phyloP scores from a whole-genome alignment of 2,329 filamentous ascomycete genomes.

The Penicillium sp. region DNA sequence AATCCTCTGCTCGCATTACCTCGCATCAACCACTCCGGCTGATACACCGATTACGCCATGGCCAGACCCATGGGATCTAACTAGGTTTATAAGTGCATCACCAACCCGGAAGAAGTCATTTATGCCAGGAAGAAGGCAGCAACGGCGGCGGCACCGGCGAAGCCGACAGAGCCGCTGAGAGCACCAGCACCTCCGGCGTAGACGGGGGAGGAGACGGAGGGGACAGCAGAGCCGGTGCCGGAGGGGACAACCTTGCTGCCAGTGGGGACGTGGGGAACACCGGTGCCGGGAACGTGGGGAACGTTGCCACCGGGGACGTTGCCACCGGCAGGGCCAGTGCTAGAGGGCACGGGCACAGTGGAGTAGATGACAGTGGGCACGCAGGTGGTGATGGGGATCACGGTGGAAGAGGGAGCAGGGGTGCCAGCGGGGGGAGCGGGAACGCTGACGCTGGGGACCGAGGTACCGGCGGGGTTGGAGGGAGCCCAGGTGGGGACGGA shows the following conservation, averaged over 20 bases:
- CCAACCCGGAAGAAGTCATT: conserved; percentile 20
- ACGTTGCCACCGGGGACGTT: conserved; percentile 4
- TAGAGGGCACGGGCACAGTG: conserved; percentile 23
- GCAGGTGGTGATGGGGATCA: conserved; percentile 31
- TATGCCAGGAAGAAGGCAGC: conserved; percentile 36
- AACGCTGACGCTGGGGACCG: conserved; percentile 17
- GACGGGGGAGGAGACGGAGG: conserved; percentile 18
- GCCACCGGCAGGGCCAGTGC: conserved; percentile 15
- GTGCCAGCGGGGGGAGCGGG: conserved; percentile 16
- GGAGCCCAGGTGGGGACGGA: conserved; percentile 15
- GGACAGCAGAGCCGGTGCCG: conserved; percentile 4
- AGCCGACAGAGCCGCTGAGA: conserved; percentile 29
- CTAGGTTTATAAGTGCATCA: conserved; percentile 14
- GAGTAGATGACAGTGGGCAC: conserved; percentile 31
- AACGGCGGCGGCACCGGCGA: conserved; percentile 31
- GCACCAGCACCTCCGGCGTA: conserved; percentile 30
- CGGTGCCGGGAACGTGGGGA: conserved; percentile 19
- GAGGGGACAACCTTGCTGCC: conserved; percentile 12
- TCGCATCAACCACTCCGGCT: conserved; percentile 9
- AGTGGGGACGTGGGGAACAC: conserved; percentile 21
- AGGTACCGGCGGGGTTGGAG: conserved; percentile 13
- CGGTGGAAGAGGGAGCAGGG: conserved; percentile 13
- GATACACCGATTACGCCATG: background rate
- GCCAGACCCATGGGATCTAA: conserved; percentile 2
- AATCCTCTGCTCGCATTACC: conserved; percentile 10